A percentile compares a stretch with the other conserved stretches of the same genome.
Conservation (phyloP, 306 rosid genomes). For the Sindora glabra region DNA sequence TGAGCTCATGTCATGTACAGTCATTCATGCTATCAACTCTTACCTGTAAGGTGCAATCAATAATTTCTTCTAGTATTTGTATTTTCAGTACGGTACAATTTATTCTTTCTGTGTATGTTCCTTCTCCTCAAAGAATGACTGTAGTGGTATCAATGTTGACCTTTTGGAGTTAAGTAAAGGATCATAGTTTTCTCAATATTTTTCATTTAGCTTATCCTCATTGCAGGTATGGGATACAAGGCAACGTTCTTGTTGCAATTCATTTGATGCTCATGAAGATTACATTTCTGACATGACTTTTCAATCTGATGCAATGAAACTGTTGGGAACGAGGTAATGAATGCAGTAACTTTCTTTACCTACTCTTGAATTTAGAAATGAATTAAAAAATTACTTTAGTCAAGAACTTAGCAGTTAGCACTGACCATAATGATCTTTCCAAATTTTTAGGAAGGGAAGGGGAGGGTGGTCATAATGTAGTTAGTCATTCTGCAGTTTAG, state of each 20-base stretch:
- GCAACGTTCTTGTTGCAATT: constrained; percentile 65
- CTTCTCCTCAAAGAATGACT: not conserved
- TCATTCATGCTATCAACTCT: not conserved
- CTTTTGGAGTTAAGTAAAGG: not conserved
- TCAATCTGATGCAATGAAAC: constrained; percentile 65
- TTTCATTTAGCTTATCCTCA: not conserved
- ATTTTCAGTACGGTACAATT: not conserved
- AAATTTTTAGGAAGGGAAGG: not conserved
- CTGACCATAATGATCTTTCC: not conserved
- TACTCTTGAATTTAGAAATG: not conserved
- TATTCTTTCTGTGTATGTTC: not conserved
- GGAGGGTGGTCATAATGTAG: not conserved
- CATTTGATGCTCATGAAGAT: constrained; percentile 65
- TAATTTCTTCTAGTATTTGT: not conserved
- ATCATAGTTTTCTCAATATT: not conserved
- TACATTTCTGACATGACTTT: constrained; percentile 81
- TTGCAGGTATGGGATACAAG: constrained; percentile 90
- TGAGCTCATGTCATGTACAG: too few relatives aligned
- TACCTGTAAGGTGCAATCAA: not conserved
- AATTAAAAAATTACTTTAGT: not conserved
- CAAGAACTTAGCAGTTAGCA: not conserved
- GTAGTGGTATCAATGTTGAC: not conserved
- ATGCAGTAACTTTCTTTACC: not conserved
- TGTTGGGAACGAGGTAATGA: constrained; percentile 74
- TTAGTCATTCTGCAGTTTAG: not conserved